Evolutionary conservation across 2,329 filamentous ascomycete genomes (phyloP), one percentile per base, ranked within the genome.

Genomic region (Fusarium sp.): DNA sequence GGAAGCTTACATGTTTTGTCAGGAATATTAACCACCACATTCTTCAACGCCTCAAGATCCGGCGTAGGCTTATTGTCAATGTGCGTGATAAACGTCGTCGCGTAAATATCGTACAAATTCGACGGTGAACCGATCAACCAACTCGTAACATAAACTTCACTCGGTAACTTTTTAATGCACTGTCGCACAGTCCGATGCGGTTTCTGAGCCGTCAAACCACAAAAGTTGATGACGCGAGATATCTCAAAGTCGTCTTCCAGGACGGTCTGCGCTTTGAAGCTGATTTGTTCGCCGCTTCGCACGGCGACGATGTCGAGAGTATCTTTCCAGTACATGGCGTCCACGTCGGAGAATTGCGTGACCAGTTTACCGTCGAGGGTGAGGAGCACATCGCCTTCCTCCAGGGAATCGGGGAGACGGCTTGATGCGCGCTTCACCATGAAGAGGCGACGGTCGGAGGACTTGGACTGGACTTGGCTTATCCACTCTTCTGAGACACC

Each of bases 401-500:
- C 85, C 7, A 99, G 86, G 12, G 90, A 87, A 80, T 80, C 13
- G 78, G 79, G 53, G 75, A 80, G 52, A 79, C 77, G 25, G 77
- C 81, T 88, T 69, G 90, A 90, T 0, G 87, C 90, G 34, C 97
- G 91, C 82, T 99, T 99, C 72, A 99, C 93, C 92, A 98, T 98
- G 84, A 99, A 99, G 22, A 99, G 88, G 80, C 98, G 96, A 77
- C 99, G 96, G 57, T 94, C 92, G 46, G 96, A 91, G 27, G 93
- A 92, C 79, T 98, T 98, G 67, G 93, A 93, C 69, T 90, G 91
- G 3, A 98, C 95, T 79, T 94, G 92, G 72, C 92, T 87, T 73
- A 99, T 97, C 95, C 95, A 98, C 65, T 97, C 91, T 74, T 98
- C 94, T 0, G 93, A 93, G 1, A 98, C 94, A 7, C 96, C 96